Evolutionary conservation across 352 stramenopile species (phyloP).

Genomic region (Phytophthora ramorum): DNA sequence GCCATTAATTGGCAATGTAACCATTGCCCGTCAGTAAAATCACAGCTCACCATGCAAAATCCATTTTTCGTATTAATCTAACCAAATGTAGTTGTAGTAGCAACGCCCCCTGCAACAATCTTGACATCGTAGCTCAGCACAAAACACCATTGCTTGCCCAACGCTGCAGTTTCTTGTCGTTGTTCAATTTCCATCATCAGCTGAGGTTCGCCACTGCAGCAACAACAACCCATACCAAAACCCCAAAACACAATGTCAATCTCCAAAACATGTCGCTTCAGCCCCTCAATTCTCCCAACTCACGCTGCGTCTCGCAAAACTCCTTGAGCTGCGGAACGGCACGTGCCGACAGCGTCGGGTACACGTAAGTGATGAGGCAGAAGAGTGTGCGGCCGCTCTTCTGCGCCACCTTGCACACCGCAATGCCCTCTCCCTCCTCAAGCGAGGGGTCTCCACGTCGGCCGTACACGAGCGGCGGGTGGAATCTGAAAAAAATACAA

Average conservation of each 20-base stretch:
- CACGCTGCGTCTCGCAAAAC: conserved; percentile 71
- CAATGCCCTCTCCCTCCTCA: conserved; percentile 78
- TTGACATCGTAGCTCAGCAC: conserved; percentile 1
- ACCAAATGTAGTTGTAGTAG: neutral
- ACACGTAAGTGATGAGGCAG: conserved; percentile 84
- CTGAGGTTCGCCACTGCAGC: conserved; percentile 23
- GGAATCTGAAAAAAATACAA: conserved; percentile 52
- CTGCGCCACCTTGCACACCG: conserved; percentile 67
- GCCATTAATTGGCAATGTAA: too few species aligned
- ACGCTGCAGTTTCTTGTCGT: conserved; percentile 1
- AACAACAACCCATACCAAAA: neutral
- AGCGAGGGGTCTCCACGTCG: conserved; percentile 66
- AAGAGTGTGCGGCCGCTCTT: conserved; percentile 59
- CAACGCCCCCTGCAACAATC: neutral
- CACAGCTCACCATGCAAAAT: neutral
- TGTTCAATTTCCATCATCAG: conserved; percentile 8
- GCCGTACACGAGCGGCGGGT: conserved; percentile 80
- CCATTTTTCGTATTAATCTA: conserved; percentile 8
- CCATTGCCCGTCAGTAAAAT: too few species aligned
- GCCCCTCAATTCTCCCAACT: conserved; percentile 3
- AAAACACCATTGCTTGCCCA: neutral
- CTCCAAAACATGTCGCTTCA: neutral
- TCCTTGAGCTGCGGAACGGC: conserved; percentile 81
- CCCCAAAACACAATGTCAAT: neutral
- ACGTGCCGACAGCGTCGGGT: conserved; percentile 79